Conservation (phyloP, 495 filamentous ascomycete species). For the Ramalina intermedia region DNA sequence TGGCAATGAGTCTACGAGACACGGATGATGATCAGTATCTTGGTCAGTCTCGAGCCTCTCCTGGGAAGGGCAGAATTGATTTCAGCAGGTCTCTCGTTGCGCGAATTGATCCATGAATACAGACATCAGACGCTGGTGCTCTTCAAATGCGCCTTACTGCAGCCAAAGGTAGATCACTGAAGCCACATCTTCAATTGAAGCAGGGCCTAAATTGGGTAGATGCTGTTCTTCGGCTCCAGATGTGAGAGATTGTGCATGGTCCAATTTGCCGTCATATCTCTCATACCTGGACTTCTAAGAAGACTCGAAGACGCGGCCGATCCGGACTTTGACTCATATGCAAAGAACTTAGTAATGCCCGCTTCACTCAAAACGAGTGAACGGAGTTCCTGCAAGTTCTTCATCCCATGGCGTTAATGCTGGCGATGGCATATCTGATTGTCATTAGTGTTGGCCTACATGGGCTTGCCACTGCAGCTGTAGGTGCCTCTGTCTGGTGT, state of each 20-base stretch:
- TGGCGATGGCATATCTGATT: constrained; percentile 16
- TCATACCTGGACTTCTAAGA: constrained; percentile 81
- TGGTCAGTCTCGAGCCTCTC: constrained; percentile 31
- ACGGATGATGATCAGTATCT: constrained; percentile 73
- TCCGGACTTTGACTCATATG: constrained; percentile 73
- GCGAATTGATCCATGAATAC: constrained; percentile 88
- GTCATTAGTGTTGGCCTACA: constrained; percentile 60
- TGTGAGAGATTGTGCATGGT: constrained; percentile 96
- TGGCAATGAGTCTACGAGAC: constrained; percentile 50
- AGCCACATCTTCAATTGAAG: neutral
- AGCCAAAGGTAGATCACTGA: constrained; percentile 65
- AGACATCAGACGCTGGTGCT: constrained; percentile 85
- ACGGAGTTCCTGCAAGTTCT: constrained; percentile 50
- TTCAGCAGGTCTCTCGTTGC: constrained; percentile 55
- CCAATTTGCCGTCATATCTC: constrained; percentile 86
- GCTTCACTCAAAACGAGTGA: constrained; percentile 87
- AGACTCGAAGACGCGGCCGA: constrained; percentile 84
- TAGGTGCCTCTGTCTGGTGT: constrained; percentile 1
- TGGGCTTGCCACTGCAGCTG: constrained; percentile 87
- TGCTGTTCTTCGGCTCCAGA: constrained; percentile 94
- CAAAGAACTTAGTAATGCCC: constrained; percentile 56
- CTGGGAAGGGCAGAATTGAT: constrained; percentile 10
- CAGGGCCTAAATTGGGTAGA: constrained; percentile 37
- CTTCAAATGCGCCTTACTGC: constrained; percentile 82
- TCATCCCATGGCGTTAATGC: neutral